Evolutionary conservation across 768 basidiomycete genomes (phyloP), one percentile per base, ranked within the genome.

Genomic region (Agaricus subrufescens): DNA sequence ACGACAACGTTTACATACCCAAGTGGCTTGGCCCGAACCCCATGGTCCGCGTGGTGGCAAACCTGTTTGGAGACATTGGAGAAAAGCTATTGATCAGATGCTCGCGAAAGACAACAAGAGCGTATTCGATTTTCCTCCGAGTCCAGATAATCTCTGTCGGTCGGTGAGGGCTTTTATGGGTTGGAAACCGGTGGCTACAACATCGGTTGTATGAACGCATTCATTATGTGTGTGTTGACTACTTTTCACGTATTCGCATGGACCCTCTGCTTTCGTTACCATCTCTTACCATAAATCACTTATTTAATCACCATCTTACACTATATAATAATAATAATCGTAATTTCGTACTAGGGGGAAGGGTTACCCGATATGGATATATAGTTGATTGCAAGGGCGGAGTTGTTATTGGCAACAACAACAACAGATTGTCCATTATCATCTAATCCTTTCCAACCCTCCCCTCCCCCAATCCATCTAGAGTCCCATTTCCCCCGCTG

Each of bases 131-230:
- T 70, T 56, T 31, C 64, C 66, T 50, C 58, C 57, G 12, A 56
- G 38, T 26, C 58, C 55, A 26, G 54, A 56, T 29, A 67, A 76
- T 49, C 34, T 78, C 2, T 81, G 80, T 58, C 69, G 83, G 61
- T 71, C 76, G 45, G 61, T 86, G 51, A 77, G 81, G n/a, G 80
- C 75, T 37, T 85, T 84, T 61, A 78, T 83, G 26, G 81, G 74
- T 52, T 71, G 72, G 62, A 84, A 85, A 63, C 8, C 34, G 34
- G 8, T 11, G 34, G 34, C 7, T 34, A 34, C 7, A 8, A 34
- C 11, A 4, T 6, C 34, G 34, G 34, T 34, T 34, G 7, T 7
- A 11, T 3, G 34, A 34, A 34, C 11, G 34, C 7, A 11, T 4
- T 4, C 5, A 31, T 37, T 8, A 34, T 7, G 7, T 31, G 40